Evolutionary conservation across 192 early-diverging fungal genomes (phyloP).

Genomic region (Allomyces macrogynus): DNA sequence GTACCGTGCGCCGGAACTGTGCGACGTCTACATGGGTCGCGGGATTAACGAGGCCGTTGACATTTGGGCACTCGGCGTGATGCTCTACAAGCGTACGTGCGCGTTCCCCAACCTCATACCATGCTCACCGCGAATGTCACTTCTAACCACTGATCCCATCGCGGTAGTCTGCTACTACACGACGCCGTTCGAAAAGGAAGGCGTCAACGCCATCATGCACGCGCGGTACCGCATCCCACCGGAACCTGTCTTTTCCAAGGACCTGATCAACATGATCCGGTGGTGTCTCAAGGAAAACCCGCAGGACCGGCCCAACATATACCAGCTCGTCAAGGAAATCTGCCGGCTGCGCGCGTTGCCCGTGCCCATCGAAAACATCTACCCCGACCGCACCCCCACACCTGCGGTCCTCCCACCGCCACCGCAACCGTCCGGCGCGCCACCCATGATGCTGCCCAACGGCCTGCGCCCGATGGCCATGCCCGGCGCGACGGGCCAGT

Average conservation of each 20-base stretch:
- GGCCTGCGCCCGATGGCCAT: not conserved
- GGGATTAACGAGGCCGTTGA: slow-evolving; percentile 68
- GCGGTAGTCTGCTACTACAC: slow-evolving; percentile 51
- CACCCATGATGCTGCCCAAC: not conserved
- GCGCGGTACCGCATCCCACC: slow-evolving; percentile 59
- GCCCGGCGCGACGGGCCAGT: not conserved
- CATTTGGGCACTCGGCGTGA: slow-evolving; percentile 72
- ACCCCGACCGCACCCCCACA: not conserved
- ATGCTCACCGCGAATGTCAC: too few relatives aligned
- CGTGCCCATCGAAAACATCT: slow-evolving; percentile 34
- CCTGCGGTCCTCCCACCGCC: not conserved
- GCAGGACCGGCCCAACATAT: slow-evolving; percentile 53
- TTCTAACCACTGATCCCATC: too few relatives aligned
- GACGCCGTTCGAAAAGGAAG: slow-evolving; percentile 84
- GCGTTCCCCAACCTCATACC: too few relatives aligned
- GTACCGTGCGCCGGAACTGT: slow-evolving; percentile 88
- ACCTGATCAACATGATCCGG: slow-evolving; percentile 32
- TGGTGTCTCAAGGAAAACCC: slow-evolving; percentile 53
- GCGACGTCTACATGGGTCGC: slow-evolving; percentile 67
- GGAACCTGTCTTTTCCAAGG: slow-evolving; percentile 41
- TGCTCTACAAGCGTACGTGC: slow-evolving; percentile 66
- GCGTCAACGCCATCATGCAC: slow-evolving; percentile 72
- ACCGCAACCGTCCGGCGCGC: too few relatives aligned
- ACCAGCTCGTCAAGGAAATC: slow-evolving; percentile 45
- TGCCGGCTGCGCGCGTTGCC: slow-evolving; percentile 36